These are phyloP conservation scores for Tilletia walkeri DNA, from an alignment of 1,284 basidiomycete species.

Conservation along the genomic window DNA sequence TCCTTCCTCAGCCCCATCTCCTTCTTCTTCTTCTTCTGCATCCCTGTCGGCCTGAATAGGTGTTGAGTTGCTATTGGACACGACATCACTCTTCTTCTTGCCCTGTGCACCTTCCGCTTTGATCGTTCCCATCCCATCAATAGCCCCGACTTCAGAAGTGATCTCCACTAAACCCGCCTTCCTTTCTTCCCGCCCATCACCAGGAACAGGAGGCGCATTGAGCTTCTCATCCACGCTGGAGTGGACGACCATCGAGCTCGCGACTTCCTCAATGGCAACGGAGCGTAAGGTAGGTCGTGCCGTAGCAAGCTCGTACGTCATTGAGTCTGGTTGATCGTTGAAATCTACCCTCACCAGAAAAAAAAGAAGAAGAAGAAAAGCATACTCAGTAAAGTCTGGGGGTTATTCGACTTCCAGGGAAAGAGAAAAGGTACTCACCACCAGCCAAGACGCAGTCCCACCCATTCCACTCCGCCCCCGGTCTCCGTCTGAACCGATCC, in stretches of 20 bases:
- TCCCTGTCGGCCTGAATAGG: neutral
- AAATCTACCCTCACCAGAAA: constrained; percentile 64
- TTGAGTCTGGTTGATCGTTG: constrained; percentile 83
- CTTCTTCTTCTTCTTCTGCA: constrained; percentile 21
- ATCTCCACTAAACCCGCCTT: neutral
- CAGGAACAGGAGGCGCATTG: neutral
- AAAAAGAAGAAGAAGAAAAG: neutral
- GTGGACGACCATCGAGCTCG: constrained; percentile 76
- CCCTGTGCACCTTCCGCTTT: constrained; percentile 37
- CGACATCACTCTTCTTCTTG: constrained; percentile 51
- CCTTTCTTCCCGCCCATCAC: neutral
- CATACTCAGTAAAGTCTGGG: neutral
- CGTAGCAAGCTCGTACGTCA: constrained; percentile 75
- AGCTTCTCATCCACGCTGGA: constrained; percentile 66
- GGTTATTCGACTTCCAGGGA: too few species aligned
- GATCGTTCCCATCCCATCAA: neutral
- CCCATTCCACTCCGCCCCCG: constrained; percentile 58
- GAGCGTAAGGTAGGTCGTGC: constrained; percentile 63
- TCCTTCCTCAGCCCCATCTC: constrained; percentile 60
- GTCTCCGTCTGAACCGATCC: constrained; percentile 61
- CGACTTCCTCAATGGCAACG: constrained; percentile 63
- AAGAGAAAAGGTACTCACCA: constrained; percentile 60
- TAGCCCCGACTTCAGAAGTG: neutral
- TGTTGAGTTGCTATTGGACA: neutral
- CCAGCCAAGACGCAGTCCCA: constrained; percentile 83